phyloP scores from a whole-genome alignment of 768 basidiomycete genomes.

The Naganishia onofrii region DNA sequence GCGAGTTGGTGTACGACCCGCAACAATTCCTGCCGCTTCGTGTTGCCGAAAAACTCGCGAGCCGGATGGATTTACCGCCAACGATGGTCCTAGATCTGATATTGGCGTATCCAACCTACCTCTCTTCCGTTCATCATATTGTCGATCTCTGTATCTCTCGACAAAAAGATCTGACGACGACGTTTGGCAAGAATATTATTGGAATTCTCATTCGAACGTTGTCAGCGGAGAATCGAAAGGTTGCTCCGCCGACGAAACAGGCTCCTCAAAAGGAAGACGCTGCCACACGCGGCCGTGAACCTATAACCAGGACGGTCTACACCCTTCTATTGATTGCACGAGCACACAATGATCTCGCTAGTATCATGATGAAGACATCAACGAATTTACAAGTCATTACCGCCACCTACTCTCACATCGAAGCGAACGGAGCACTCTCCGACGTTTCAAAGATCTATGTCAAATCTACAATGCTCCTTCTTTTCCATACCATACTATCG shows the following conservation, averaged over 20 bases:
- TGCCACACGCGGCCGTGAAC: not conserved
- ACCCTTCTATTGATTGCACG: conserved; percentile 28
- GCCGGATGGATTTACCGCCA: not conserved
- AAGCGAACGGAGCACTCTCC: conserved; percentile 31
- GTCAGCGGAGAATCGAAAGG: conserved; percentile 9
- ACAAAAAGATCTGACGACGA: not conserved
- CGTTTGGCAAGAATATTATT: conserved; percentile 21
- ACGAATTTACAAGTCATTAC: conserved; percentile 1
- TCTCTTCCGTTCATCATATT: conserved; percentile 19
- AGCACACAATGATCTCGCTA: conserved; percentile 18
- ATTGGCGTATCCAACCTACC: conserved; percentile 25
- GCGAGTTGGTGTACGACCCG: conserved; percentile 1
- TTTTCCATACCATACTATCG: conserved; percentile 27
- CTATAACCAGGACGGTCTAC: conserved; percentile 6
- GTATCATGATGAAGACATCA: not conserved
- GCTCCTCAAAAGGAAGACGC: not conserved
- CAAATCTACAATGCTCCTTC: conserved; percentile 30
- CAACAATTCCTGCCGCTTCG: conserved; percentile 12
- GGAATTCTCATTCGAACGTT: conserved; percentile 15
- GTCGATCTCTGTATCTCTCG: not conserved
- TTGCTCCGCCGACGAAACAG: conserved; percentile 10
- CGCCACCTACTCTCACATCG: conserved; percentile 4
- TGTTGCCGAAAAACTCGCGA: not conserved
- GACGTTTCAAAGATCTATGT: conserved; percentile 30
- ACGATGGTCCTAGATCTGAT: conserved; percentile 25